Base-by-base conservation (phyloP, 768 basidiomycete species). In the Leucogyrophana mollusca region DNA sequence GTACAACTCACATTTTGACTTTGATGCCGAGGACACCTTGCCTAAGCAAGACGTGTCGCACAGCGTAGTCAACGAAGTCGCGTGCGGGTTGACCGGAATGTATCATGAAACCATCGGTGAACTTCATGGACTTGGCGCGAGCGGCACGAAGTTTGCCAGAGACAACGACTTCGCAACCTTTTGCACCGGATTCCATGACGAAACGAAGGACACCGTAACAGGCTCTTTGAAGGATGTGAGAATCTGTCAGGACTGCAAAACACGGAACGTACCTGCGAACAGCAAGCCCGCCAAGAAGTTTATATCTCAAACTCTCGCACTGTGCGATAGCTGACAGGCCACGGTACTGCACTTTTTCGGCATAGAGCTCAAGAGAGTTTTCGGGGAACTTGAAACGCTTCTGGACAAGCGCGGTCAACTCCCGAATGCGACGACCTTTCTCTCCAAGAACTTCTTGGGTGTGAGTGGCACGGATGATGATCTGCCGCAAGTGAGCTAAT, bases 121-220 rank as follows among this genome's bases (percentile, higher is more conserved):
- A 98, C 74, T 99, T 99, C 96, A 99, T 99, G 16, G 93, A 90
- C 76, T 99, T 99, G 63, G 96, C 96, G 80, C 95, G 94, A 56
- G 96, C 96, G 56, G 95, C 96, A 67, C 96, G 93, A 65, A 99
- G 92, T 73, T 99, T 99, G 67, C 96, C 96, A 54, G 95, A 98
- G 55, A 99, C 94, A 65, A 98, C 92, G 54, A 99, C 96, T 73
- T 99, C 96, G 66, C 94, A 97, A 70, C 96, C 96, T 77, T 99
- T 99, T 57, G 96, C 96, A 59, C 91, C 91, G 49, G 95, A 97
- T 76, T 99, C 96, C 96, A 99, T 99, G 59, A 99, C 94, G 78
- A 97, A 99, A 64, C 96, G 93, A 64, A 99, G 93, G 62, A 99
- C 96, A 87, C 96, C 96, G 70, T 98, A 99, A 77, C 95, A 97